Base-by-base conservation (phyloP, 768 basidiomycete species). In the Mycena epipterygia region DNA sequence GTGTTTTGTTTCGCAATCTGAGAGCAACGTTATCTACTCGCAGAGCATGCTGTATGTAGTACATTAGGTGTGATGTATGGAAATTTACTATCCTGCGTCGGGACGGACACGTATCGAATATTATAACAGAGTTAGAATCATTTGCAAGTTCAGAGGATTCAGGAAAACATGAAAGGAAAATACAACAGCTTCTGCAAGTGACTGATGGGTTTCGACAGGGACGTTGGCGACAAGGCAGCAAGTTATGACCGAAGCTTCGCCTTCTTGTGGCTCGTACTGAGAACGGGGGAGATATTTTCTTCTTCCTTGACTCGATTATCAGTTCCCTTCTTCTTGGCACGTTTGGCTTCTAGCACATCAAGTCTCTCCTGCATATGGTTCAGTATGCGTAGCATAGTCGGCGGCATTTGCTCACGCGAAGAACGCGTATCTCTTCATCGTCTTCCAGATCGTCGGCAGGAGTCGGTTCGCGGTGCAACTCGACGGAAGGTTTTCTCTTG, bases 271-370 rank as follows among this genome's bases (percentile, higher is more conserved):
- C 39, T 51, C 29, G 19, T 11, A 7, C 27, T 46, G 27, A 13
- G 17, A 19, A 25, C n/a, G 29, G 64, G 66, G 7, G 66, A 49
- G 27, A 67, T 60, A 30, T 67, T 67, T 33, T 67, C 58, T 55
- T 63, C 60, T 29, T 59, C 39, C 56, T 69, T 69, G 62, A 69
- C 48, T 12, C 23, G 46, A 5, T 25, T 14, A 30, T 19, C 57
- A 52, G 29, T 62, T 16, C 27, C 35, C 23, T 55, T 62, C 39
- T 46, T 62, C 32, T 52, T 16, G 7, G 60, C 55, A 6, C 30
- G 68, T 44, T 64, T 69, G 16, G 55, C 62, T 29, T 69, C 62
- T n/a, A 69, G 44, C 9, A 27, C 62, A 32, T 46, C 17, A n/a
- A 69, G 37, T 59, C 30, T 68, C 25, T 33, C 67, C 67, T 68